Conservation (phyloP, 2,329 filamentous ascomycete species). For the Paraphoma sp. region DNA sequence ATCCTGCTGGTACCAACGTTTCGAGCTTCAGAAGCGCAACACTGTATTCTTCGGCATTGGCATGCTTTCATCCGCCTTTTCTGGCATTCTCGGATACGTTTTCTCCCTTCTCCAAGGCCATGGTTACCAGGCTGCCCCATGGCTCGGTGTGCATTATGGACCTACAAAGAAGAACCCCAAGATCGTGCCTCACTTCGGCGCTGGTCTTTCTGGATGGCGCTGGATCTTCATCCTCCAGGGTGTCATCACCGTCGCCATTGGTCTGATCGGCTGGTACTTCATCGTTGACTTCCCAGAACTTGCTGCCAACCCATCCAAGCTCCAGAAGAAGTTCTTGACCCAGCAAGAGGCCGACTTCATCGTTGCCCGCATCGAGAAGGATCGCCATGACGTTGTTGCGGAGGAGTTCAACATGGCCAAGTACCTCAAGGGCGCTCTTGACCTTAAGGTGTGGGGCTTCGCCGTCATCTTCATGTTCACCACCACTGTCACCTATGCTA, state of each 20-base stretch:
- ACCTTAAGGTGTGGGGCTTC: conserved; percentile 32
- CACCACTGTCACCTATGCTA: conserved; percentile 36
- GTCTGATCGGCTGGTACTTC: conserved; percentile 28
- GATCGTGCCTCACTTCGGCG: conserved; percentile 24
- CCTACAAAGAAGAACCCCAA: conserved; percentile 29
- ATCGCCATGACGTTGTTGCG: conserved; percentile 34
- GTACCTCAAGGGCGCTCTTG: conserved; percentile 24
- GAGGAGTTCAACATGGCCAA: conserved; percentile 33
- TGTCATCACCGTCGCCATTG: conserved; percentile 26
- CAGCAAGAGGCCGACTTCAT: conserved; percentile 36
- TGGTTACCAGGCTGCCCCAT: conserved; percentile 45
- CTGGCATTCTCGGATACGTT: conserved; percentile 33
- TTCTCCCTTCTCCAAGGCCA: conserved; percentile 56
- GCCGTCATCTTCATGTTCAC: conserved; percentile 30
- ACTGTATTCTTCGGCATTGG: conserved; percentile 60
- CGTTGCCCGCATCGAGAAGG: conserved; percentile 34
- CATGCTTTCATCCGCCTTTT: conserved; percentile 32
- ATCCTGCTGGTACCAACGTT: conserved; percentile 65
- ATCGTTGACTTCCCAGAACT: conserved; percentile 37
- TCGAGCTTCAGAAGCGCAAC: conserved; percentile 62
- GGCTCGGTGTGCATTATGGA: conserved; percentile 40
- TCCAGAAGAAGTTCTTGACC: conserved; percentile 32
- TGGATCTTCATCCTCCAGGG: conserved; percentile 36
- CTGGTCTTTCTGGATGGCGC: conserved; percentile 44
- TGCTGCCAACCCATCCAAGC: conserved; percentile 23